A percentile compares a stretch with the other conserved stretches of the same genome.
Evolutionary conservation across 2,329 filamentous ascomycete genomes (phyloP).

Genomic region (Polychaeton citri): DNA sequence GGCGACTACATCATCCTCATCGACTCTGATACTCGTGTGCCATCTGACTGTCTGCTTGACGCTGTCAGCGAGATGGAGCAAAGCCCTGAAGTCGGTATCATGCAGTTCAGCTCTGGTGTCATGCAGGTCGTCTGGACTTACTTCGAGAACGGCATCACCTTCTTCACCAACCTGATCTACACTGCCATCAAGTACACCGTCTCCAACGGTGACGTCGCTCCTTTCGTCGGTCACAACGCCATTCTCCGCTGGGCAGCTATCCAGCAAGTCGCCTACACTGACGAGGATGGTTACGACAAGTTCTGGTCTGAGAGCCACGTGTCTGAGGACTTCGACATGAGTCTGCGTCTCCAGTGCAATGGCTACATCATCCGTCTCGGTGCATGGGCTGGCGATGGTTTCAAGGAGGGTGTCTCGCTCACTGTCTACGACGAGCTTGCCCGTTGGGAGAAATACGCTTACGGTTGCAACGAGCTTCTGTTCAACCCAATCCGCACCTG

Average conservation of each 20-base stretch:
- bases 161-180: constrained; percentile 69
- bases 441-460: constrained; percentile 63
- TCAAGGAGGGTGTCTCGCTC: constrained; percentile 60
- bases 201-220: constrained; percentile 57
- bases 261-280: constrained; percentile 43
- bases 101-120: constrained; percentile 60
- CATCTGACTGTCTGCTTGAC: constrained; percentile 53
- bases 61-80: constrained; percentile 60
- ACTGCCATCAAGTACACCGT: constrained; percentile 58
- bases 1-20: constrained; percentile 54
- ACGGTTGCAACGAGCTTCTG: constrained; percentile 57
- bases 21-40: constrained; percentile 57
- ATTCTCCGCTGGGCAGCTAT: constrained; percentile 57
- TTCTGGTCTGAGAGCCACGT: constrained; percentile 67
- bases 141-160: constrained; percentile 66
- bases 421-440: constrained; percentile 61
- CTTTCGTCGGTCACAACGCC: constrained; percentile 68
- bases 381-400: constrained; percentile 54
- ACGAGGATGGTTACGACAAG: constrained; percentile 47
- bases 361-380: constrained; percentile 58
- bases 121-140: constrained; percentile 62
- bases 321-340: constrained; percentile 67
- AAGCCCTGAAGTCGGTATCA: constrained; percentile 55
- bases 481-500: constrained; percentile 55
- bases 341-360: constrained; percentile 54